phyloP scores from a whole-genome alignment of 2,329 filamentous ascomycete genomes.

The Diaporthe sp. region DNA sequence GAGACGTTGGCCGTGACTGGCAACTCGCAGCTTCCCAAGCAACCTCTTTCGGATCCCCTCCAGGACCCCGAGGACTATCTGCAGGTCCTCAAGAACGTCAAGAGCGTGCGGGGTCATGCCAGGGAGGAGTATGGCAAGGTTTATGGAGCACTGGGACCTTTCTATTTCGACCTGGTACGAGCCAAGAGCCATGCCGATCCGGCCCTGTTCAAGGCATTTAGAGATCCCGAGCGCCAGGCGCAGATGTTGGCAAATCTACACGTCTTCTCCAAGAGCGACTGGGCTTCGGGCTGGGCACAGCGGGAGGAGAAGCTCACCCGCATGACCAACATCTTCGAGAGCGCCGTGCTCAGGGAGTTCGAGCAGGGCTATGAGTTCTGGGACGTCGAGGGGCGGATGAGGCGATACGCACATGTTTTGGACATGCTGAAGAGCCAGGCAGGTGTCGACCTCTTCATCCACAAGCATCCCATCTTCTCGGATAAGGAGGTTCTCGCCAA shows the following conservation, averaged over 20 bases:
- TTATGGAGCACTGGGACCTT: slow-evolving; percentile 88
- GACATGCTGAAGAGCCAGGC: slow-evolving; percentile 83
- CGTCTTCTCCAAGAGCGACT: slow-evolving; percentile 85
- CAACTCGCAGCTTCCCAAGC: slow-evolving; percentile 42
- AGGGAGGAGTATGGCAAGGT: slow-evolving; percentile 92
- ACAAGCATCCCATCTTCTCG: slow-evolving; percentile 87
- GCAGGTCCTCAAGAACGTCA: slow-evolving; percentile 76
- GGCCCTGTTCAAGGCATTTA: slow-evolving; percentile 87
- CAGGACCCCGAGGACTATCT: slow-evolving; percentile 76
- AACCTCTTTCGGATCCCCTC: slow-evolving; percentile 57
- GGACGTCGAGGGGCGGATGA: slow-evolving; percentile 92
- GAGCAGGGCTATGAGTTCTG: slow-evolving; percentile 91
- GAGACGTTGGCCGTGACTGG: slow-evolving; percentile 77
- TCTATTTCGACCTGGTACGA: slow-evolving; percentile 85
- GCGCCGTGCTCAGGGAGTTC: slow-evolving; percentile 90
- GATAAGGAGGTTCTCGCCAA: slow-evolving; percentile 80
- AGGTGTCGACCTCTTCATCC: slow-evolving; percentile 87
- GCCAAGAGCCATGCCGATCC: slow-evolving; percentile 84
- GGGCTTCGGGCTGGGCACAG: slow-evolving; percentile 78
- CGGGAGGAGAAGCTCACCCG: slow-evolving; percentile 79
- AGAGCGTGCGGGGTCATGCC: slow-evolving; percentile 86
- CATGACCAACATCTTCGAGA: slow-evolving; percentile 89
- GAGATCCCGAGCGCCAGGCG: slow-evolving; percentile 91
- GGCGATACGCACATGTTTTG: slow-evolving; percentile 88
- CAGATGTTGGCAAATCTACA: slow-evolving; percentile 87